Evolutionary conservation across 139 green algal genomes (phyloP), one percentile per base, ranked within the genome.

Genomic region (Auxenochlorella protothecoides): DNA sequence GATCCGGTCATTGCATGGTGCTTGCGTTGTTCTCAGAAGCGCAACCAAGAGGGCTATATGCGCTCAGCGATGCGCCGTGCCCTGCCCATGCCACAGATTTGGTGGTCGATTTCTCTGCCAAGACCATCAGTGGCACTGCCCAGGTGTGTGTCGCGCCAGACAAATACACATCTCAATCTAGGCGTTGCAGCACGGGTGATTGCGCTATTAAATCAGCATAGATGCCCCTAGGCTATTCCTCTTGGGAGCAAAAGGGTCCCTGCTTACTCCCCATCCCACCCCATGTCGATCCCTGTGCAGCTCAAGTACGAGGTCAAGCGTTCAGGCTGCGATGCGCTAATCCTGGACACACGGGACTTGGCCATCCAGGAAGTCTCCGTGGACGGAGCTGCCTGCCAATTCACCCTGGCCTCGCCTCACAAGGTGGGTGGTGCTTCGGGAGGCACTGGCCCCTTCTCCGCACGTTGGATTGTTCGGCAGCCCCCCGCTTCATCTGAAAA

Each of bases 261-360:
- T 44, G 27, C 27, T 44, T 44, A 44, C 27, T 44, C 27, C 27
- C 27, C 27, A 44, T 44, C 27, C 27, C 27, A 44, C 27, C 27
- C 27, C 27, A 1, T 44, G 27, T 44, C 27, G 27, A 44, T 44
- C 27, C 27, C 27, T 44, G 8, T 68, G 68, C 68, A 76, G 74
- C 74, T 81, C 69, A 76, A 66, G 0, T 55, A 72, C 52, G 53
- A 51, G 8, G 68, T 77, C 2, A 62, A 75, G 53, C 8, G 6
- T 0, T 68, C 69, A 5, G 66, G 69, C 5, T 69, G 70, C 5
- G 60, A 12, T 5, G 51, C 80, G 67, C 70, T 93, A n/a, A 63
- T 84, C 9, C 72, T 93, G 60, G 88, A 93, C 78, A 89, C 85
- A 2, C 75, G 80, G 0, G 85, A 75, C 60, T 76, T 93, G 5